Evolutionary conservation across 495 filamentous ascomycete genomes (phyloP).

Genomic region (Penicillium macrosclerotiorum): DNA sequence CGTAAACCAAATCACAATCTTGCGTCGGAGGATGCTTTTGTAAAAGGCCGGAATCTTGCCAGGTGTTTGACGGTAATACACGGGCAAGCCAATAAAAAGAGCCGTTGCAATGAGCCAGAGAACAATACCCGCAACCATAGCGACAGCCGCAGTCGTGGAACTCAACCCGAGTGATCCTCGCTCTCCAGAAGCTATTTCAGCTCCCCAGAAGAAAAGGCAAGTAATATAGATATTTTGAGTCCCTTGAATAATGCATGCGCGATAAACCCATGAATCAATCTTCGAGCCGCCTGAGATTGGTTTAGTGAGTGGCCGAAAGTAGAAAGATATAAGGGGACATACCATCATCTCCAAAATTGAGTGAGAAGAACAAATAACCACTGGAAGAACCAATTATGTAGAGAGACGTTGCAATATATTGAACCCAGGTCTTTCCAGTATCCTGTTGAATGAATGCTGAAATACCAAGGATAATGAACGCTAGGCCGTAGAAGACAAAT

Average conservation of each 20-base stretch:
- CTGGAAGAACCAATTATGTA: constrained; percentile 60
- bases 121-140: constrained; percentile 51
- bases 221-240: constrained; percentile 62
- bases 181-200: too few relatives aligned
- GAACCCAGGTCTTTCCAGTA: constrained; percentile 45
- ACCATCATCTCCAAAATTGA: constrained; percentile 66
- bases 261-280: constrained; percentile 59
- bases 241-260: constrained; percentile 61
- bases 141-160: too few relatives aligned
- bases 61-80: constrained; percentile 54
- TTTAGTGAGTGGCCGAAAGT: too few relatives aligned
- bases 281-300: constrained; percentile 56
- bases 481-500: constrained; percentile 50
- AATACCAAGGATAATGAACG: constrained; percentile 39
- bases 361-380: constrained; percentile 61
- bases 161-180: too few relatives aligned
- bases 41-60: constrained; percentile 31
- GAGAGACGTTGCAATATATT: constrained; percentile 57
- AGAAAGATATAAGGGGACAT: too few relatives aligned
- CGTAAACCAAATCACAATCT: constrained; percentile 54
- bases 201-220: constrained; percentile 67
- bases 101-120: constrained; percentile 52
- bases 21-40: constrained; percentile 50
- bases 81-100: constrained; percentile 57
- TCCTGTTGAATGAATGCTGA: constrained; percentile 44